Percentiles rank a stretch among this genome's conserved stretches.
phyloP scores from a whole-genome alignment of 371 early-diverging fungal species.

The Rhizopus delemar region DNA sequence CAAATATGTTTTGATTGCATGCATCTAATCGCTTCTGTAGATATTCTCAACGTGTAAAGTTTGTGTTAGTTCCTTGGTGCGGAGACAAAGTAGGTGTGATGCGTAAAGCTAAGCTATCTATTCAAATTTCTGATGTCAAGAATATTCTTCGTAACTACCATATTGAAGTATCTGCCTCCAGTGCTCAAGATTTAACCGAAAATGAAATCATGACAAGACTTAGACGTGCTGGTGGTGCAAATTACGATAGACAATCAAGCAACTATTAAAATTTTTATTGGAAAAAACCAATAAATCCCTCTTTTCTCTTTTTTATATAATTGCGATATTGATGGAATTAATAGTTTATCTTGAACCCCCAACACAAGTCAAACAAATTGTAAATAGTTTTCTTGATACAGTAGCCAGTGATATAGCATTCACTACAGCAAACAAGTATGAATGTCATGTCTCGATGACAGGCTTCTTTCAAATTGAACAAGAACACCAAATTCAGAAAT shows the following conservation, averaged over 20 bases:
- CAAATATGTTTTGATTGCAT: background rate
- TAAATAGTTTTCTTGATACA: conserved; percentile 25
- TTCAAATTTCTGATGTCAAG: conserved; percentile 83
- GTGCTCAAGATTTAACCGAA: conserved; percentile 51
- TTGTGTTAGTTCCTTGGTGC: conserved; percentile 77
- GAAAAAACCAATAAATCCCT: conserved; percentile 5
- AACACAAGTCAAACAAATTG: conserved; percentile 10
- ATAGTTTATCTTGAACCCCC: conserved; percentile 44
- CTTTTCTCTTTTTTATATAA: background rate
- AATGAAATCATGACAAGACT: conserved; percentile 57
- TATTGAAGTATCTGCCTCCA: conserved; percentile 73
- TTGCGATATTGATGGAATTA: conserved; percentile 16
- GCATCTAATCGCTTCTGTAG: conserved; percentile 7
- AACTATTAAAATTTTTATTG: conserved; percentile 35
- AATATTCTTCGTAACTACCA: conserved; percentile 67
- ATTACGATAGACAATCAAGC: conserved; percentile 65
- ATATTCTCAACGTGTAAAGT: conserved; percentile 67
- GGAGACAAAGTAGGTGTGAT: conserved; percentile 81
- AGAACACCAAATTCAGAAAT: background rate
- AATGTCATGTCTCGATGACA: conserved; percentile 37
- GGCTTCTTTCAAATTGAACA: conserved; percentile 30
- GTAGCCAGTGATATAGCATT: conserved; percentile 1
- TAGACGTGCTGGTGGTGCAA: conserved; percentile 70
- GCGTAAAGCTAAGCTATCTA: conserved; percentile 82
- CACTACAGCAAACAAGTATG: conserved; percentile 38